phyloP scores from a whole-genome alignment of 1,284 basidiomycete species.

The Heliocybe sulcata region DNA sequence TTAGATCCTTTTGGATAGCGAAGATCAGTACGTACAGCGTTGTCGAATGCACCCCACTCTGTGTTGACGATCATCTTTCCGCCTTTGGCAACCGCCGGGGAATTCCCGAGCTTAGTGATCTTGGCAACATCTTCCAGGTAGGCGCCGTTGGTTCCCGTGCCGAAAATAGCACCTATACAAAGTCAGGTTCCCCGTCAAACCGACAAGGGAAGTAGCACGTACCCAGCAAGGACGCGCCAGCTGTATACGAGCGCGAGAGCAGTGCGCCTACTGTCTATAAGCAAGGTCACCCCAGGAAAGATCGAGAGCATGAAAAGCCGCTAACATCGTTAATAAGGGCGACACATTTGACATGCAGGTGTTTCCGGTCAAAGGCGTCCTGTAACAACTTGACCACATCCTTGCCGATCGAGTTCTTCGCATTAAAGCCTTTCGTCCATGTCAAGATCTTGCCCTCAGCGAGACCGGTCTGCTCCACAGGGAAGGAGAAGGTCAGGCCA shows the following conservation, averaged over 20 bases:
- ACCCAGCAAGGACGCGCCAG: constrained; percentile 84
- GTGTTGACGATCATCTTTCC: constrained; percentile 93
- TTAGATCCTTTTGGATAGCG: background rate
- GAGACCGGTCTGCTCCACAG: constrained; percentile 94
- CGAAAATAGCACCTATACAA: constrained; percentile 70
- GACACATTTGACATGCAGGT: constrained; percentile 89
- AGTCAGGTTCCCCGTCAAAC: constrained; percentile 3
- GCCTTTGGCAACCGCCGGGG: constrained; percentile 48
- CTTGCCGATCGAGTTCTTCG: constrained; percentile 86
- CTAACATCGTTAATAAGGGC: constrained; percentile 95
- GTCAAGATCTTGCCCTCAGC: constrained; percentile 85
- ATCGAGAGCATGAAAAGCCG: constrained; percentile 9
- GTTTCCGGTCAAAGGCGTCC: constrained; percentile 89
- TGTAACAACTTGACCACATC: constrained; percentile 92
- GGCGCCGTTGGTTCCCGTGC: constrained; percentile 97
- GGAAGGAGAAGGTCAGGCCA: constrained; percentile 88
- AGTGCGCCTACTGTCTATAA: constrained; percentile 88
- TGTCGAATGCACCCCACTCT: constrained; percentile 97
- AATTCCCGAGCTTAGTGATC: constrained; percentile 76
- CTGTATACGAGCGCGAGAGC: constrained; percentile 87
- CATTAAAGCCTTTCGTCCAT: constrained; percentile 96
- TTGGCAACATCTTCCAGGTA: constrained; percentile 87
- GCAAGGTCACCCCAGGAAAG: constrained; percentile 2
- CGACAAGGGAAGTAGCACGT: constrained; percentile 6
- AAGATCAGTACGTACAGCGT: constrained; percentile 49